phyloP scores from a whole-genome alignment of 352 stramenopile species.

The Globisporangium uncinulatum region DNA sequence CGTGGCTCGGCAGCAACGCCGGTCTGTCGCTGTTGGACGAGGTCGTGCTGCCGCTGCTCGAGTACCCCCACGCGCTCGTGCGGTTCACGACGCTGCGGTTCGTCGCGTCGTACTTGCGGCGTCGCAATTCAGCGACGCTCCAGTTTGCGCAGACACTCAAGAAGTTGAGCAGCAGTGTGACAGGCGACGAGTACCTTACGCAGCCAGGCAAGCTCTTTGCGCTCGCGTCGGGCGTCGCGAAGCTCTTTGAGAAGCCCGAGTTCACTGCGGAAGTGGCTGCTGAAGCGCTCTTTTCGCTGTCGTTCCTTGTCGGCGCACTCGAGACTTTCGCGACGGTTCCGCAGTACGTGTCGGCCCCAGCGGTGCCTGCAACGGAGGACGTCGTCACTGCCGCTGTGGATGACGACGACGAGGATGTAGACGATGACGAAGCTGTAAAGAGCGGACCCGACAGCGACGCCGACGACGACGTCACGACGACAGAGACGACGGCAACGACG shows the following conservation, averaged over 20 bases:
- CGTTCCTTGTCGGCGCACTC: slow-evolving; percentile 60
- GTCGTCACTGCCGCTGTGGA: slow-evolving; percentile 8
- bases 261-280: slow-evolving; percentile 44
- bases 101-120: slow-evolving; percentile 61
- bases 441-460: slow-evolving; percentile 18
- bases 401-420: slow-evolving; percentile 12
- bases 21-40: slow-evolving; percentile 34
- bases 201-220: slow-evolving; percentile 53
- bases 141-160: slow-evolving; percentile 24
- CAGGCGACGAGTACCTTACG: slow-evolving; percentile 43
- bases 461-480: slow-evolving; percentile 19
- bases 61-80: slow-evolving; percentile 77
- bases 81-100: slow-evolving; percentile 51
- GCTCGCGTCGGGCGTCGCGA: slow-evolving; percentile 51
- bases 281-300: slow-evolving; percentile 53
- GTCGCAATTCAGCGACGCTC: slow-evolving; percentile 44
- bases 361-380: slow-evolving; percentile 13
- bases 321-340: slow-evolving; percentile 43
- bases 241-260: slow-evolving; percentile 57
- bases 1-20: slow-evolving; percentile 36
- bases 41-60: slow-evolving; percentile 47
- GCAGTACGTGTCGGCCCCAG: slow-evolving; percentile 42
- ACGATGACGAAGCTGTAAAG: slow-evolving; percentile 12
- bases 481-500: slow-evolving; percentile 17
- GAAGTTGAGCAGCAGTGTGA: slow-evolving; percentile 23